These are phyloP conservation scores for Alternaria ventricosa DNA, from an alignment of 2,329 filamentous ascomycete genomes.

Conservation along the genomic window DNA sequence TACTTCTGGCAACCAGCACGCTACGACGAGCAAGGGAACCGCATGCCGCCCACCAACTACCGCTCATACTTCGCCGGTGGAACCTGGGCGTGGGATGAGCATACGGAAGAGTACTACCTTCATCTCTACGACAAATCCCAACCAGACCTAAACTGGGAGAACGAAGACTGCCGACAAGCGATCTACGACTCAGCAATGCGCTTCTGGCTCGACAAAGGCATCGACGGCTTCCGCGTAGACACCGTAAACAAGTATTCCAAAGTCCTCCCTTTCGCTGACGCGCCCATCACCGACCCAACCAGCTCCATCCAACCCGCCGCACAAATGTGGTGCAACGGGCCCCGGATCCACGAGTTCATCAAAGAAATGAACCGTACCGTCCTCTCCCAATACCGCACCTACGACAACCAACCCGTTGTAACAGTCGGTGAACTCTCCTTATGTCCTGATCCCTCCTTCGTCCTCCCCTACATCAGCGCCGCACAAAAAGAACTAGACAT, in stretches of 20 bases:
- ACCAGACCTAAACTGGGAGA: slow-evolving; percentile 59
- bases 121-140: slow-evolving; percentile 56
- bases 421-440: slow-evolving; percentile 67
- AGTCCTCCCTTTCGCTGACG: slow-evolving; percentile 51
- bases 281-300: slow-evolving; percentile 49
- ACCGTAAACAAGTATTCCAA: slow-evolving; percentile 59
- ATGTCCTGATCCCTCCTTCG: slow-evolving; percentile 51
- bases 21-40: slow-evolving; percentile 60
- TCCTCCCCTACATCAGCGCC: slow-evolving; percentile 52
- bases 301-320: slow-evolving; percentile 56
- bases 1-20: slow-evolving; percentile 70
- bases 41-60: slow-evolving; percentile 66
- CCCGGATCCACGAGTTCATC: slow-evolving; percentile 64
- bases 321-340: slow-evolving; percentile 63
- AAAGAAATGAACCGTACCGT: slow-evolving; percentile 60
- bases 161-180: slow-evolving; percentile 51
- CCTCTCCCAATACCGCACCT: slow-evolving; percentile 62
- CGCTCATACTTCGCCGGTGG: slow-evolving; percentile 50
- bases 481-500: slow-evolving; percentile 54
- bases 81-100: slow-evolving; percentile 54
- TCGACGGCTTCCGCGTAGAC: slow-evolving; percentile 57
- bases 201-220: slow-evolving; percentile 58
- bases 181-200: slow-evolving; percentile 54
- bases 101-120: slow-evolving; percentile 56
- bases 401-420: slow-evolving; percentile 46